These are phyloP conservation scores for Cystobasidium sp. DNA, from an alignment of 1,284 basidiomycete genomes.

Conservation along the genomic window DNA sequence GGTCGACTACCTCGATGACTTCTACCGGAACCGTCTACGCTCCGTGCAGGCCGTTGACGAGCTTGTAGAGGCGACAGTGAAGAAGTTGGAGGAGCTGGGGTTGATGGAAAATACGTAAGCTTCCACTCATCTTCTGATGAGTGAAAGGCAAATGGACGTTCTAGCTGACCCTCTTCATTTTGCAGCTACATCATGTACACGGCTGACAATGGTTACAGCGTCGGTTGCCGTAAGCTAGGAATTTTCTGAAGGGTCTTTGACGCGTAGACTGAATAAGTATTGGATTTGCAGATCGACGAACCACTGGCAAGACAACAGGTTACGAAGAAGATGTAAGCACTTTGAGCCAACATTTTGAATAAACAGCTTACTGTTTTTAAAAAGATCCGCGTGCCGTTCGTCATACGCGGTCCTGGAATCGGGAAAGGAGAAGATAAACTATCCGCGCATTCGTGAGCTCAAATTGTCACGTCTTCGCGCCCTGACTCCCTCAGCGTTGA, in stretches of 20 bases:
- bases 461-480: neutral
- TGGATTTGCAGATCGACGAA: constrained; percentile 51
- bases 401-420: constrained; percentile 53
- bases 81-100: constrained; percentile 51
- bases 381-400: constrained; percentile 51
- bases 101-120: constrained; percentile 55
- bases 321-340: constrained; percentile 54
- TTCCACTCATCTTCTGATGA: neutral
- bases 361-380: neutral
- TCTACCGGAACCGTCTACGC: constrained; percentile 53
- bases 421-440: constrained; percentile 47
- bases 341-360: constrained; percentile 8
- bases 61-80: constrained; percentile 53
- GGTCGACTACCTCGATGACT: constrained; percentile 56
- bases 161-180: neutral
- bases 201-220: constrained; percentile 55
- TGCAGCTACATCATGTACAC: constrained; percentile 35
- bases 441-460: constrained; percentile 33
- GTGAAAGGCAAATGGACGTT: too few species aligned
- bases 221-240: constrained; percentile 46
- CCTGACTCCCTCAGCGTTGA: neutral
- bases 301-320: constrained; percentile 55
- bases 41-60: constrained; percentile 55
- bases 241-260: neutral
- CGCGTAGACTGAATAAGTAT: neutral